A percentile compares a stretch with the other conserved stretches of the same genome.
phyloP scores from a whole-genome alignment of 768 basidiomycete species.

The Holtermanniella nyarrowii region DNA sequence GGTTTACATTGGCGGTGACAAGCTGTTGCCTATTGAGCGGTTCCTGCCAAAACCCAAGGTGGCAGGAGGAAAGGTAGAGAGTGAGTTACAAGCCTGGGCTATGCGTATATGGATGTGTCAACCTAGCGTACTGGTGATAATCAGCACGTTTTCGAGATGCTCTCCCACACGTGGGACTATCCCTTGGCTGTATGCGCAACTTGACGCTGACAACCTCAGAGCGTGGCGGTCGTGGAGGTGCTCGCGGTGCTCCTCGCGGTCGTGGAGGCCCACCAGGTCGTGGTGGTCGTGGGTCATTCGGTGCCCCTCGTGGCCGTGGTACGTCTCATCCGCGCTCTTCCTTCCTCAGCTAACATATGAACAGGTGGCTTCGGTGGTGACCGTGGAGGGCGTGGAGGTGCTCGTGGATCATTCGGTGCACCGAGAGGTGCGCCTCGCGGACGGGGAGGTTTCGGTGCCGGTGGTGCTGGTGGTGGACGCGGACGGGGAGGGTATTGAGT shows the following conservation, averaged over 20 bases:
- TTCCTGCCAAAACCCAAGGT: constrained; percentile 94
- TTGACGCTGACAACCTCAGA: background rate
- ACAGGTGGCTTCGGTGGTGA: constrained; percentile 17
- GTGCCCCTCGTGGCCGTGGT: constrained; percentile 15
- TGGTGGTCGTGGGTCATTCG: constrained; percentile 11
- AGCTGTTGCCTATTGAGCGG: constrained; percentile 86
- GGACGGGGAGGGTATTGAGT: constrained; percentile 14
- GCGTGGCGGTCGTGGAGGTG: constrained; percentile 35
- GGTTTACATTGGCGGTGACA: constrained; percentile 95
- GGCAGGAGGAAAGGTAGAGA: constrained; percentile 49
- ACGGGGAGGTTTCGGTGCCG: constrained; percentile 15
- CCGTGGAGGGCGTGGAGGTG: constrained; percentile 22
- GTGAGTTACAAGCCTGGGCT: constrained; percentile 13
- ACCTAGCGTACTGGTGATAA: constrained; percentile 3
- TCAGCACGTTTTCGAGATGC: constrained; percentile 35
- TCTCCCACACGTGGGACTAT: constrained; percentile 19
- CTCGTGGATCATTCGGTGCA: constrained; percentile 14
- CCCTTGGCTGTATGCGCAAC: background rate
- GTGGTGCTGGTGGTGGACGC: constrained; percentile 27
- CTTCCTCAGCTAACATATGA: constrained; percentile 6
- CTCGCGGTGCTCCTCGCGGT: constrained; percentile 26
- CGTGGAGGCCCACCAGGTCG: constrained; percentile 20
- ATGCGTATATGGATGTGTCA: background rate
- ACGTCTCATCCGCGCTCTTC: constrained; percentile 40
- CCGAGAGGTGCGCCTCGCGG: constrained; percentile 17